Evolutionary conservation across 2,329 filamentous ascomycete genomes (phyloP).

Genomic region (Xylariaceae sp.): DNA sequence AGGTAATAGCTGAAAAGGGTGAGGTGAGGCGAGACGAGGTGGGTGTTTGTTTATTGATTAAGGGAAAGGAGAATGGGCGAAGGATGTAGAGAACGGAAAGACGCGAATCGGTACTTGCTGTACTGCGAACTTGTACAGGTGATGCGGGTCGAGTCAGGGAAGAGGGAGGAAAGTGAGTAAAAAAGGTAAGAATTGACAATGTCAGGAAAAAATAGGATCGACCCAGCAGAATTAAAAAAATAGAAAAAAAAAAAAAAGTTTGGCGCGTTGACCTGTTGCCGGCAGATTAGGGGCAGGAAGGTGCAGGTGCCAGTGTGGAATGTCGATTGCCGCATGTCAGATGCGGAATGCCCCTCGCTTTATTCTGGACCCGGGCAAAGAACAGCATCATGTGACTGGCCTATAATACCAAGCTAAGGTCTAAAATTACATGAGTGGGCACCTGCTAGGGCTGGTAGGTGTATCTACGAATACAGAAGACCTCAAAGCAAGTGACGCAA

Average conservation of each 20-base stretch:
- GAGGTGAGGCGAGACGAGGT: not conserved
- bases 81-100: not conserved
- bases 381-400: not conserved
- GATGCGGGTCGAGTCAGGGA: constrained; percentile 4
- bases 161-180: not conserved
- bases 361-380: not conserved
- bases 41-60: too few relatives aligned
- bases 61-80: too few relatives aligned
- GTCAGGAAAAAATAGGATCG: not conserved
- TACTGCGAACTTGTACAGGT: not conserved
- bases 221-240: not conserved
- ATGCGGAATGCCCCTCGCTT: constrained; percentile 18
- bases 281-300: constrained; percentile 11
- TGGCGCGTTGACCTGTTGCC: constrained; percentile 1
- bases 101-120: not conserved
- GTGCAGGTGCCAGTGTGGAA: constrained; percentile 6
- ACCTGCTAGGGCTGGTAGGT: not conserved
- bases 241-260: constrained; percentile 6
- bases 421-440: not conserved
- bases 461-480: not conserved
- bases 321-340: constrained; percentile 5
- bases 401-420: not conserved
- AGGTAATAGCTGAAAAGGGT: not conserved
- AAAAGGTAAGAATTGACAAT: not conserved
- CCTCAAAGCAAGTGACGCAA: not conserved